phyloP scores from a whole-genome alignment of 2,329 filamentous ascomycete species.

The Bipolaris gigantea region DNA sequence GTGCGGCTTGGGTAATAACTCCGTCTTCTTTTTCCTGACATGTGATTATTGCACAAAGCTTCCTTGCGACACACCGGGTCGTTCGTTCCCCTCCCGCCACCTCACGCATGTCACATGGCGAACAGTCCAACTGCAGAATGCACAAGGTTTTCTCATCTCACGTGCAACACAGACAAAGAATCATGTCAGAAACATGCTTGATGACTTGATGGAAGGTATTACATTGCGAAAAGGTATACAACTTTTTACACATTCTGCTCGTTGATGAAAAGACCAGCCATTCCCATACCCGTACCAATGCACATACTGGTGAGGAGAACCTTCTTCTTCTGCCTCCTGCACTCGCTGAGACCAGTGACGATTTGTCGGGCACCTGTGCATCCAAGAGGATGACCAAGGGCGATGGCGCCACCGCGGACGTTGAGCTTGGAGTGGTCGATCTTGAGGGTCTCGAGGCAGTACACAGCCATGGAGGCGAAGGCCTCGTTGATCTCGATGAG shows the following conservation, averaged over 20 bases:
- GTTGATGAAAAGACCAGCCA: slow-evolving; percentile 68
- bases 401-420: slow-evolving; percentile 78
- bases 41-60: too few relatives aligned
- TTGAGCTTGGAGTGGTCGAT: slow-evolving; percentile 79
- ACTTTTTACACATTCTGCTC: slow-evolving; percentile 50
- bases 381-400: slow-evolving; percentile 80
- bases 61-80: too few relatives aligned
- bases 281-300: slow-evolving; percentile 67
- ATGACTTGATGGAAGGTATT: not conserved
- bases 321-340: slow-evolving; percentile 83
- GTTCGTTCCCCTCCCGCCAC: too few relatives aligned
- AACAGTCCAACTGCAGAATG: too few relatives aligned
- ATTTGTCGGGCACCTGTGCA: slow-evolving; percentile 79
- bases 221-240: not conserved
- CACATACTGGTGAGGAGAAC: slow-evolving; percentile 91
- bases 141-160: too few relatives aligned
- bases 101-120: too few relatives aligned
- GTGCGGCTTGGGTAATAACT: too few relatives aligned
- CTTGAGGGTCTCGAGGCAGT: slow-evolving; percentile 71
- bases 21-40: too few relatives aligned
- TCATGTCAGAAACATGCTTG: too few relatives aligned
- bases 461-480: slow-evolving; percentile 96
- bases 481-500: slow-evolving; percentile 96
- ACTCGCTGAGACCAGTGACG: slow-evolving; percentile 86
- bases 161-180: too few relatives aligned